Conservation (phyloP, 2,329 filamentous ascomycete genomes). For the Zymoseptoria passerinii region DNA sequence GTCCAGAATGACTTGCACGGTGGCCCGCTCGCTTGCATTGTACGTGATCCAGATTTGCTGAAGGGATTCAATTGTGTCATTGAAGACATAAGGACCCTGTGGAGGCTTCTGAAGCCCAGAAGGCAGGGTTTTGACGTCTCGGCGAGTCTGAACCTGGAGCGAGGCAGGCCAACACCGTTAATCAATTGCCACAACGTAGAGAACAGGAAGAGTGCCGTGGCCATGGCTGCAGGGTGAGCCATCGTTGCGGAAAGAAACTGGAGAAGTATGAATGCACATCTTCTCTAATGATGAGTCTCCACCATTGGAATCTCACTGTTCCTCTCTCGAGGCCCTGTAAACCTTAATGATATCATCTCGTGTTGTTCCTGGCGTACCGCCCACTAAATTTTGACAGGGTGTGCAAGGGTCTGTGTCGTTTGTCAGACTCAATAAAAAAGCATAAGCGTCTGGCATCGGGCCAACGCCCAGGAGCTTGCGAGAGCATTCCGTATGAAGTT, state of each 20-base stretch:
- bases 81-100: conserved; percentile 67
- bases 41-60: conserved; percentile 52
- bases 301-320: background rate
- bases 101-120: conserved; percentile 61
- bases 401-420: background rate
- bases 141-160: background rate
- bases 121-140: background rate
- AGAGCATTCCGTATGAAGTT: background rate
- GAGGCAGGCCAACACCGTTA: background rate
- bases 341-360: background rate
- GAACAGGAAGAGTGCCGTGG: background rate
- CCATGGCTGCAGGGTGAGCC: background rate
- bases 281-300: background rate
- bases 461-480: too few species aligned
- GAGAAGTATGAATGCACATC: background rate
- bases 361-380: background rate
- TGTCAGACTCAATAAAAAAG: background rate
- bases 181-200: background rate
- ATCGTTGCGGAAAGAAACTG: background rate
- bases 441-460: background rate
- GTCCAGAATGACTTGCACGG: conserved; percentile 58
- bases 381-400: background rate
- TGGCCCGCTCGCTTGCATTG: conserved; percentile 51
- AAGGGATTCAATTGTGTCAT: conserved; percentile 59
- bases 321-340: background rate